These are phyloP conservation scores for Aschersonia sp. DNA, from an alignment of 2,329 filamentous ascomycete species.

Conservation along the genomic window DNA sequence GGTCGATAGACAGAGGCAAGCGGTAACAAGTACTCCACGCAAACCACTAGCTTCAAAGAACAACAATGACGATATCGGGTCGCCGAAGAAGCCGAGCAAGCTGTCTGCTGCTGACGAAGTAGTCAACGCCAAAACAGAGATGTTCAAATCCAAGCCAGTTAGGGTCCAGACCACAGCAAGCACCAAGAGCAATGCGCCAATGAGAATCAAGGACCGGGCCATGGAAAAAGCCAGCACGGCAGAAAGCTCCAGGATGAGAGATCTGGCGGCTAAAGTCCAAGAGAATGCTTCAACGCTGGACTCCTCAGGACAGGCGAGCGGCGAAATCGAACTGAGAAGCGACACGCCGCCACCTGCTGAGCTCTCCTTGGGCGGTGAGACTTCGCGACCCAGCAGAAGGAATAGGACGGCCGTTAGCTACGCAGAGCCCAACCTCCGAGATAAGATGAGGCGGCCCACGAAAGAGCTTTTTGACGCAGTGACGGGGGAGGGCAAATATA, in stretches of 20 bases:
- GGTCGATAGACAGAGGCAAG: constrained; percentile 20
- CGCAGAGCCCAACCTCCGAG: constrained; percentile 65
- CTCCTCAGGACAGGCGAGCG: constrained; percentile 31
- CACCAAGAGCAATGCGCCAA: constrained; percentile 11
- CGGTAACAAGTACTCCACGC: constrained; percentile 18
- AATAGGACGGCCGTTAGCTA: constrained; percentile 60
- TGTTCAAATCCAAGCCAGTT: constrained; percentile 11
- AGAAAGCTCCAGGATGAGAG: constrained; percentile 6
- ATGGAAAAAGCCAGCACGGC: constrained; percentile 7
- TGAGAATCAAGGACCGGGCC: constrained; percentile 8
- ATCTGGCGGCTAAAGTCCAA: constrained; percentile 15
- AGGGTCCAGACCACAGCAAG: constrained; percentile 13
- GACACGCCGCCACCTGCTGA: constrained; percentile 48
- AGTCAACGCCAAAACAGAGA: constrained; percentile 23
- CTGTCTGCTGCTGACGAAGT: constrained; percentile 18
- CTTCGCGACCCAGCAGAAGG: constrained; percentile 50
- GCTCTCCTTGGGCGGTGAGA: constrained; percentile 39
- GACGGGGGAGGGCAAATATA: constrained; percentile 42
- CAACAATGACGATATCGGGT: constrained; percentile 43
- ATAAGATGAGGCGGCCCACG: constrained; percentile 71
- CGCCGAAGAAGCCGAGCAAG: constrained; percentile 37
- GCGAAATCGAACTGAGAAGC: constrained; percentile 18
- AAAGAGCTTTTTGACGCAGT: constrained; percentile 67
- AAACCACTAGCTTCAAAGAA: constrained; percentile 42
- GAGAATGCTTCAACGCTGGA: constrained; percentile 27